Evolutionary conservation across 768 basidiomycete genomes (phyloP).

Genomic region (Agrocybe praecox): DNA sequence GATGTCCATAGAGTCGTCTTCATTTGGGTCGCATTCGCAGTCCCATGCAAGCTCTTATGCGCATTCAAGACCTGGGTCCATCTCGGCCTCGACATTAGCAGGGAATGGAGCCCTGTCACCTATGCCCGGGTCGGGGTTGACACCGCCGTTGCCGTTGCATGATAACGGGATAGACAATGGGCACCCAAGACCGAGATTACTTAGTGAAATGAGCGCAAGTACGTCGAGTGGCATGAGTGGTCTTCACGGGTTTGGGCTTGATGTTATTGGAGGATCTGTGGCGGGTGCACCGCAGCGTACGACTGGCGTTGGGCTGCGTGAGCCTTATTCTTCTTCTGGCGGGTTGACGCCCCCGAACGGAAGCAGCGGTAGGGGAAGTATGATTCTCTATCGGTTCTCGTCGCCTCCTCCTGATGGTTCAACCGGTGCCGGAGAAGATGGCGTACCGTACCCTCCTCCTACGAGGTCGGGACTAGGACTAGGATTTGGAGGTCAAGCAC

Average conservation of each 20-base stretch:
- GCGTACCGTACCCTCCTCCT: neutral
- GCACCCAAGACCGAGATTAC: neutral
- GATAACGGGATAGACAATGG: neutral
- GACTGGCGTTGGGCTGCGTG: neutral
- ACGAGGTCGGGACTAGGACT: too few species aligned
- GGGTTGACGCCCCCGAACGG: neutral
- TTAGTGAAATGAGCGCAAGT: neutral
- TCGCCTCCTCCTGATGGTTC: neutral
- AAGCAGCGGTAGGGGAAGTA: neutral
- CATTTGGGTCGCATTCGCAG: too few species aligned
- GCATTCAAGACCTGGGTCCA: too few species aligned
- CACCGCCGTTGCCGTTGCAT: neutral
- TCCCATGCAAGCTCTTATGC: too few species aligned
- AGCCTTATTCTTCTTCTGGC: neutral
- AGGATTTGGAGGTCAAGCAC: too few species aligned
- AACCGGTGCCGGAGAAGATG: neutral
- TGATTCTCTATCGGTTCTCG: neutral
- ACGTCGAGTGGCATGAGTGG: neutral
- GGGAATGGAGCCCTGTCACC: too few species aligned
- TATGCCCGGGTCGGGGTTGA: neutral
- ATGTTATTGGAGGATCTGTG: neutral
- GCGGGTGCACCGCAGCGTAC: neutral
- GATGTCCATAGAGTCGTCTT: too few species aligned
- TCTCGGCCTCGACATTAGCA: too few species aligned
- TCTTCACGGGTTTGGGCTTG: neutral